These are phyloP conservation scores for Solanum chiquidenum DNA, from an alignment of 257 asterid genomes.

Conservation along the genomic window DNA sequence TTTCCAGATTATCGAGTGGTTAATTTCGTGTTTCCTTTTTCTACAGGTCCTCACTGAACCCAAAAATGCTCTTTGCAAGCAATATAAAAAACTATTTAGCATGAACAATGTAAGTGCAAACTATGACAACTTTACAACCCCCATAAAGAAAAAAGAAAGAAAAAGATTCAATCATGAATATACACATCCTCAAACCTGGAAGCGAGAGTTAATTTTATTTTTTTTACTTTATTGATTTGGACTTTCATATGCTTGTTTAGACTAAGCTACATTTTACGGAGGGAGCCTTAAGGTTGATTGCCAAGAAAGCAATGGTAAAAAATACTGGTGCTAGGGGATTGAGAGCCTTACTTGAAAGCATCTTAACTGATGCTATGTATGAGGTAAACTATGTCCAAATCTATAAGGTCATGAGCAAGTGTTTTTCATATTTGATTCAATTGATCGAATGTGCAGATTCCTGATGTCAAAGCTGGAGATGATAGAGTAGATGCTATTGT, in stretches of 20 bases:
- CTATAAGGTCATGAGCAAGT: not conserved
- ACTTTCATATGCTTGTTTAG: slow-evolving; percentile 15
- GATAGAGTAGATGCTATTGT: slow-evolving; percentile 71
- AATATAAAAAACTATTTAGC: slow-evolving; percentile 72
- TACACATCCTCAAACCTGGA: not conserved
- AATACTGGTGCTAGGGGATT: slow-evolving; percentile 95
- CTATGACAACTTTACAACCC: not conserved
- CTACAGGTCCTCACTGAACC: slow-evolving; percentile 75
- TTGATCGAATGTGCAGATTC: slow-evolving; percentile 36
- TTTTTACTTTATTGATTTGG: not conserved
- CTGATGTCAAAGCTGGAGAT: slow-evolving; percentile 52
- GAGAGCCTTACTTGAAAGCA: slow-evolving; percentile 75
- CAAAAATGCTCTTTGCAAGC: slow-evolving; percentile 86
- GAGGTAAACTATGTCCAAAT: slow-evolving; percentile 43
- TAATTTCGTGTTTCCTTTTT: not conserved
- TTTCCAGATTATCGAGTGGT: not conserved
- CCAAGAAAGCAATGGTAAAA: slow-evolving; percentile 63
- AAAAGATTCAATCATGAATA: not conserved
- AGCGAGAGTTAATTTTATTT: not conserved
- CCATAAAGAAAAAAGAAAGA: not conserved
- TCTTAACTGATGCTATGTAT: slow-evolving; percentile 80
- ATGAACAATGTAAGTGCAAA: slow-evolving; percentile 66
- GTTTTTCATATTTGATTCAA: not conserved
- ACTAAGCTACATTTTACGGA: slow-evolving; percentile 74
- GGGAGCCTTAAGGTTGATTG: slow-evolving; percentile 55